Base-by-base conservation (phyloP, 768 basidiomycete species). In the Pilatotrama ljubarskyi region DNA sequence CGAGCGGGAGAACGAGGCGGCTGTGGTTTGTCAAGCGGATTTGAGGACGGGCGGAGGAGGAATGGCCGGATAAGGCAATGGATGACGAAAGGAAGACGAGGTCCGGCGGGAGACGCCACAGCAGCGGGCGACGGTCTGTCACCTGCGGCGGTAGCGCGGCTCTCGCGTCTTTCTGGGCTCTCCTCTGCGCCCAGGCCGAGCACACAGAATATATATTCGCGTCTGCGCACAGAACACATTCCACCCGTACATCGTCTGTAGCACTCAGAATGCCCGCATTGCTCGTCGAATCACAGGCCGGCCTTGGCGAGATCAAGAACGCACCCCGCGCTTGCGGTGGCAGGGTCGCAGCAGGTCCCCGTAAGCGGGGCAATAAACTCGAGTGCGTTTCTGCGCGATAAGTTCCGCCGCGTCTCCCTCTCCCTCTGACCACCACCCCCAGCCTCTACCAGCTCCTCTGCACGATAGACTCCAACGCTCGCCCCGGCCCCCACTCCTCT, bases 301-400 rank as follows among this genome's bases (percentile, higher is more conserved):
- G 24, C 29, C 9, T 55, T 49, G 41, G 59, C 52, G 61, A 62
- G 61, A 57, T 58, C 56, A 58, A 57, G 47, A 20, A 46, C 60
- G 59, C 24, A 53, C 17, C 51, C 43, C 54, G 36, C 46, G 46
- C 44, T 47, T 40, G 50, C 25, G 46, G n/a, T 35, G 56, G 5
- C 62, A 56, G 49, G 51, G 46, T 48, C 52, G 58, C 49, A 29
- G 42, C 41, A 29, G 20, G 42, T 35, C 18, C 47, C 10, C 35
- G 37, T 62, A 62, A 58, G 51, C 61, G 56, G 56, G 56, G 57
- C 55, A 57, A 64, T 57, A 63, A 58, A 51, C 58, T 64, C 64
- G 61, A 68, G 67, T 63, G 61, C 56, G 67, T 68, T 42, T 41
- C 47, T 18, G 36, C 52, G 63, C 55, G 64, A 67, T 67, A 67